A percentile compares a stretch with the other conserved stretches of the same genome.
Conservation (phyloP, 176 grass and related monocot species). For the Neostapfia colusana region DNA sequence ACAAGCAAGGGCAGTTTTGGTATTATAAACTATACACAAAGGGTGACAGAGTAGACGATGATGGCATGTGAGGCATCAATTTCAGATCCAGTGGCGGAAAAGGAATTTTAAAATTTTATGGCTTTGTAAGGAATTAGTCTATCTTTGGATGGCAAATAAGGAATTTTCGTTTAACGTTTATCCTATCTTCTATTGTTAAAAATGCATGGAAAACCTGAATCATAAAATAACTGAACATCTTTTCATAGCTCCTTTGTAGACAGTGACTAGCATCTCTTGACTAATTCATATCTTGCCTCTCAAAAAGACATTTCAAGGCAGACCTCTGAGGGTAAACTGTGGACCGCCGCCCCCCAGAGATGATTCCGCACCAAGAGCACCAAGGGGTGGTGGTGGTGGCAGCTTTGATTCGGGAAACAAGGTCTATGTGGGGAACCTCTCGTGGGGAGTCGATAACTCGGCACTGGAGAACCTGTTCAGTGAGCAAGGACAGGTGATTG, state of each 20-base stretch:
- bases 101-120: too few species aligned
- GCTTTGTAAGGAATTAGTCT: too few species aligned
- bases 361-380: slow-evolving; percentile 53
- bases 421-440: slow-evolving; percentile 86
- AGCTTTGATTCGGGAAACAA: slow-evolving; percentile 54
- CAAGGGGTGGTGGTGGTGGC: slow-evolving; percentile 34
- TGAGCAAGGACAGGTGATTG: slow-evolving; percentile 76
- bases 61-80: too few species aligned
- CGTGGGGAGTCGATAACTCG: slow-evolving; percentile 90
- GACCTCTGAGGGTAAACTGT: slow-evolving; percentile 69
- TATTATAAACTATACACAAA: too few species aligned
- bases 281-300: not conserved
- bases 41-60: too few species aligned
- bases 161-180: too few species aligned
- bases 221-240: not conserved
- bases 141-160: too few species aligned
- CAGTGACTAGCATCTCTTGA: slow-evolving; percentile 16
- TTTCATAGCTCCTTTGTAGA: not conserved
- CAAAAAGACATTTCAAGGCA: slow-evolving; percentile 73
- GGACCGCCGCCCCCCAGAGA: slow-evolving; percentile 74
- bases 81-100: too few species aligned
- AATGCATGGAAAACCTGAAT: slow-evolving; percentile 9
- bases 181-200: not conserved
- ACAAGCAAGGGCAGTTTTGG: too few species aligned
- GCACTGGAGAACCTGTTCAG: slow-evolving; percentile 82